Percentiles rank a stretch among this genome's conserved stretches.
phyloP scores from a whole-genome alignment of 2,329 filamentous ascomycete species.

The Fusarium sp. region DNA sequence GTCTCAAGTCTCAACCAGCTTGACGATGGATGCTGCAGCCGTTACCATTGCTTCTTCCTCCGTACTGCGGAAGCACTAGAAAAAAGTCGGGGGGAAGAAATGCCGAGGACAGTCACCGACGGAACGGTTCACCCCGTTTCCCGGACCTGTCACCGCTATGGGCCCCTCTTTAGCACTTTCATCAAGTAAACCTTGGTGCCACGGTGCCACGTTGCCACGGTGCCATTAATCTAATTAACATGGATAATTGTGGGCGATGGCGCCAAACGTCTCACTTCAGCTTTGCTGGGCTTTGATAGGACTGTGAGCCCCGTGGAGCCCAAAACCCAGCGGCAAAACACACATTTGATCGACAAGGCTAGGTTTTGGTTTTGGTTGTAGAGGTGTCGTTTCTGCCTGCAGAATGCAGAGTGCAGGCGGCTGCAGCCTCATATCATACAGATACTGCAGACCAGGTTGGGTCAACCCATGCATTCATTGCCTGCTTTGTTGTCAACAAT shows the following conservation, averaged over 20 bases:
- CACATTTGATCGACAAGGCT: not conserved
- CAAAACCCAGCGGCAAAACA: not conserved
- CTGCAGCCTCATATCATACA: not conserved
- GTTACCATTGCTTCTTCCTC: no score
- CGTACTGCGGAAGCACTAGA: not conserved
- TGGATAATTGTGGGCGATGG: not conserved
- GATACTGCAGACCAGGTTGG: constrained; percentile 10
- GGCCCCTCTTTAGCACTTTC: constrained; percentile 24
- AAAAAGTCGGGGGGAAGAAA: constrained; percentile 14
- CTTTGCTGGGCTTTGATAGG: constrained; percentile 34
- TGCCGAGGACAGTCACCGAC: constrained; percentile 30
- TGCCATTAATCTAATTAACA: constrained; percentile 12
- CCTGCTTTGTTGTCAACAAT: constrained; percentile 5
- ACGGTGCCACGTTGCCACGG: constrained; percentile 25
- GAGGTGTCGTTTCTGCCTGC: not conserved
- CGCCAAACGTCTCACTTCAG: constrained; percentile 42
- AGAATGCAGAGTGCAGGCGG: no score
- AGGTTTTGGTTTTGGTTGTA: not conserved
- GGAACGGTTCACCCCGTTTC: constrained; percentile 38
- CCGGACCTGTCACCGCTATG: constrained; percentile 15
- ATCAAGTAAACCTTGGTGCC: constrained; percentile 20
- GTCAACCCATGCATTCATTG: constrained; percentile 5
- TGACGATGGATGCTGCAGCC: constrained; percentile 15
- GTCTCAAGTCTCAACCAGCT: constrained; percentile 17
- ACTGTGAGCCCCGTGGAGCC: constrained; percentile 1